Evolutionary conservation across 2,329 filamentous ascomycete species (phyloP), one percentile per base, ranked within the genome.

Genomic region (Colletotrichum euphorbiae): DNA sequence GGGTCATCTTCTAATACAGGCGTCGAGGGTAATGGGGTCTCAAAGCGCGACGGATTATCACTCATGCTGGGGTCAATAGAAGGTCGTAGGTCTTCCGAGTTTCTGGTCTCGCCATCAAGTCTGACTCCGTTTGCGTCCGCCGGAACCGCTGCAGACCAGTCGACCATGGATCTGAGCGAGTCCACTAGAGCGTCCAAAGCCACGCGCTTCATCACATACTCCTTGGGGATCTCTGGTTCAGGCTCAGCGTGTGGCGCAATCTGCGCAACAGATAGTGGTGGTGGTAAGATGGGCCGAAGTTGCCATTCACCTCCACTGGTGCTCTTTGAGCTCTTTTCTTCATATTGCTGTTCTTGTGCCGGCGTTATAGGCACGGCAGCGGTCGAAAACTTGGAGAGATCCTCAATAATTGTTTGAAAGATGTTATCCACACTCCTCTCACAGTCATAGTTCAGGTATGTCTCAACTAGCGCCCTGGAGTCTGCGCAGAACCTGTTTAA

Each of bases 371-470:
- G 78, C 4, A 97, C 90, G 1, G 94, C 90, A 9, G 90, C 86
- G 60, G 92, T 96, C 2, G 94, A 93, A 73, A 97, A 92, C 73
- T 91, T 91, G 36, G 95, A 96, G 17, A 99, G 83, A 78, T 98
- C 94, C 77, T 99, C 97, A 56, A 99, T 94, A 61, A 98, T 90
- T 19, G 88, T 91, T 79, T 99, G 96, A 78, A 97, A 99, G 79
- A 98, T 96, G 79, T 99, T 99, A 80, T 98, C 95, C 68, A 98
- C 88, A 45, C 93, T 94, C 69, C 95, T 88, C 75, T 98, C 97
- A 80, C 96, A 99, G 77, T 99, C 96, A 76, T 99, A 99, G 79
- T 99, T 99, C 70, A 99, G 87, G 79, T 99, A 99, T 13, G 94
- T 91, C 79, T 99, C 96, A 15, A 99, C 96, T 55, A 99, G 79